These are phyloP conservation scores for Sporopachydermia lactativora DNA, from an alignment of 805 yeast species.

Conservation along the genomic window DNA sequence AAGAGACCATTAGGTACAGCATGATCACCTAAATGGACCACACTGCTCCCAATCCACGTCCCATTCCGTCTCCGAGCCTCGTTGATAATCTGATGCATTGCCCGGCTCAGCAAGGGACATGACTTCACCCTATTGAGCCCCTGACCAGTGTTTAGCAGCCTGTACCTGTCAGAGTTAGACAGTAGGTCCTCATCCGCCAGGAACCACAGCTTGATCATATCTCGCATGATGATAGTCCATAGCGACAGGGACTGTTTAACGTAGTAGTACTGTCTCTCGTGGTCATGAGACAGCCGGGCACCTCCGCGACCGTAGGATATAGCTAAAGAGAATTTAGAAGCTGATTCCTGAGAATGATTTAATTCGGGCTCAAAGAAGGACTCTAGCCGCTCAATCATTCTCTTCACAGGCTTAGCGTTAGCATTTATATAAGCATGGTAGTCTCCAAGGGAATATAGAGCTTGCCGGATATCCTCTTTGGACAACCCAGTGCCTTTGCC, in stretches of 20 bases:
- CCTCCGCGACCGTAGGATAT: slow-evolving; percentile 55
- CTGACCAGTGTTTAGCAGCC: slow-evolving; percentile 62
- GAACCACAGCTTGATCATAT: slow-evolving; percentile 66
- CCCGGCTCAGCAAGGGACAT: slow-evolving; percentile 53
- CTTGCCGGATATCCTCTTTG: slow-evolving; percentile 55
- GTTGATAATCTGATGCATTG: slow-evolving; percentile 55
- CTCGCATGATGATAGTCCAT: slow-evolving; percentile 69
- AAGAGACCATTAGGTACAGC: slow-evolving; percentile 76
- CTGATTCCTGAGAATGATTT: slow-evolving; percentile 12
- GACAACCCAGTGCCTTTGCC: slow-evolving; percentile 22
- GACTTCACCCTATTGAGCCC: slow-evolving; percentile 67
- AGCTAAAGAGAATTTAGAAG: slow-evolving; percentile 35
- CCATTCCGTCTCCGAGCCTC: slow-evolving; percentile 51
- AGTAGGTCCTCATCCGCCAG: slow-evolving; percentile 62
- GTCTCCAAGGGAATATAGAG: slow-evolving; percentile 66
- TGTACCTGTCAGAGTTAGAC: slow-evolving; percentile 35
- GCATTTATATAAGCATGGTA: slow-evolving; percentile 59
- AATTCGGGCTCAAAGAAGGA: slow-evolving; percentile 31
- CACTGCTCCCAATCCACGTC: slow-evolving; percentile 68
- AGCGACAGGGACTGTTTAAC: slow-evolving; percentile 60
- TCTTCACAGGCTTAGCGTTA: slow-evolving; percentile 51
- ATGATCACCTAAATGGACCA: slow-evolving; percentile 69
- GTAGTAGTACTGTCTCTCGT: slow-evolving; percentile 57
- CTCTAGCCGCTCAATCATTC: slow-evolving; percentile 41
- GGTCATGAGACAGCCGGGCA: slow-evolving; percentile 60